Evolutionary conservation across 1,284 basidiomycete genomes (phyloP), one percentile per base, ranked within the genome.

Genomic region (Pseudozyma flocculosa): DNA sequence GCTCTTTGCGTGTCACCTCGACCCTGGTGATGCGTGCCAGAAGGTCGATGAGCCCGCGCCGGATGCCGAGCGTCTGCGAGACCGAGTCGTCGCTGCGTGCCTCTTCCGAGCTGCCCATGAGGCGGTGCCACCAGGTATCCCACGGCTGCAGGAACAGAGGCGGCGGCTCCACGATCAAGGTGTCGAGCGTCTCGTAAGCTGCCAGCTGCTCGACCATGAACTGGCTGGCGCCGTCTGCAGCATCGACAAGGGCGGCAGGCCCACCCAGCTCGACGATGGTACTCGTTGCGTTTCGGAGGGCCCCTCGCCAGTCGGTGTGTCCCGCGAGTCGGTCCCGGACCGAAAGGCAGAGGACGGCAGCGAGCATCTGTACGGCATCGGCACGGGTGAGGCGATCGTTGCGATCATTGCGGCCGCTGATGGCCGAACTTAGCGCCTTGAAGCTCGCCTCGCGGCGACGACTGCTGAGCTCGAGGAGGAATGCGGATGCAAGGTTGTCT

Each of bases 121-220:
- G 39, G 18, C 54, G 48, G 37, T 58, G 58, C 61, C 61, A 63
- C 61, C 61, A 63, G 18, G 58, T 55, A 19, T 63, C 61, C 61
- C 61, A 63, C 9, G 61, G 61, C 22, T 63, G 61, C 24, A 63
- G 36, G 38, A 63, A 63, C 4, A 63, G 61, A 11, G 61, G 52
- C 24, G 55, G 58, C 24, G 58, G 52, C 40, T 63, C 61, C 47
- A 55, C 58, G 13, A 55, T 63, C 18, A 63, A 45, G 30, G 61
- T 55, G 52, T 55, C 58, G 36, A 63, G 55, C 10, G 61, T 55
- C 22, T 63, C 61, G 17, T 58, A 63, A 38, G 54, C 58, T 0
- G 61, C 61, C 18, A 63, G 58, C 50, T 63, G 61, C 52, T 63
- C 61, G 43, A 63, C 58, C 13, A 63, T 51, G 10, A 63, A 63